phyloP scores from a whole-genome alignment of 2,329 filamentous ascomycete species.

The Colletotrichum brevisporum region DNA sequence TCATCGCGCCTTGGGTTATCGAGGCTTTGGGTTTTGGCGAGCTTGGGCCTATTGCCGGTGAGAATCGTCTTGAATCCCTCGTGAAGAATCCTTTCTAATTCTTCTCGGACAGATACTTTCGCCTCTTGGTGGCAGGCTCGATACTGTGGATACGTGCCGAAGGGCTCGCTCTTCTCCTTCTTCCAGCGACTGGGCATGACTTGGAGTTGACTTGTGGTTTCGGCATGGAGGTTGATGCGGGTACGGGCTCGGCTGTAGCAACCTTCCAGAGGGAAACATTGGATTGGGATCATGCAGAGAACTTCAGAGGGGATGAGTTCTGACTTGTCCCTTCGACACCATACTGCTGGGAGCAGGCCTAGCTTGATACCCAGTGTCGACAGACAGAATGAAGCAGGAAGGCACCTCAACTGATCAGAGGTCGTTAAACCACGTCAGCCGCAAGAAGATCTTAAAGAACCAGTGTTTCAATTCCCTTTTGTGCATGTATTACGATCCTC shows the following conservation, averaged over 20 bases:
- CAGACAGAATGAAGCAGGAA: too few species aligned
- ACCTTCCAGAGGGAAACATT: neutral
- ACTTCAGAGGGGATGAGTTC: neutral
- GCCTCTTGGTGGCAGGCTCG: conserved; percentile 30
- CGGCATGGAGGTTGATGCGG: neutral
- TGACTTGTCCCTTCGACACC: neutral
- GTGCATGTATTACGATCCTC: too few species aligned
- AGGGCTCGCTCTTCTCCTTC: conserved; percentile 25
- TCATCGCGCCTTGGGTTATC: conserved; percentile 34
- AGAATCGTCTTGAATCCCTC: neutral
- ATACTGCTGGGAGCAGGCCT: too few species aligned
- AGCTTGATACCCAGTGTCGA: too few species aligned
- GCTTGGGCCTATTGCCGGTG: conserved; percentile 20
- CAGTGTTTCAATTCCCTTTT: too few species aligned
- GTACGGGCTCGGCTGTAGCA: neutral
- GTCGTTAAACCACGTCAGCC: too few species aligned
- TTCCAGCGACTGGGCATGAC: conserved; percentile 31
- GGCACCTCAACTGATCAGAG: too few species aligned
- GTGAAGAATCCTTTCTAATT: neutral
- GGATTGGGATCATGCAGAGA: neutral
- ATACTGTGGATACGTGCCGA: conserved; percentile 32
- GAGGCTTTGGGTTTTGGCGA: conserved; percentile 37
- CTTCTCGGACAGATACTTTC: neutral
- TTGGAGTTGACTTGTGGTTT: conserved; percentile 14
- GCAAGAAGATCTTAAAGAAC: too few species aligned